Evolutionary conservation across 148 eudicot species (phyloP), one percentile per base, ranked within the genome.

Genomic region (Chenopodium berlandieri): DNA sequence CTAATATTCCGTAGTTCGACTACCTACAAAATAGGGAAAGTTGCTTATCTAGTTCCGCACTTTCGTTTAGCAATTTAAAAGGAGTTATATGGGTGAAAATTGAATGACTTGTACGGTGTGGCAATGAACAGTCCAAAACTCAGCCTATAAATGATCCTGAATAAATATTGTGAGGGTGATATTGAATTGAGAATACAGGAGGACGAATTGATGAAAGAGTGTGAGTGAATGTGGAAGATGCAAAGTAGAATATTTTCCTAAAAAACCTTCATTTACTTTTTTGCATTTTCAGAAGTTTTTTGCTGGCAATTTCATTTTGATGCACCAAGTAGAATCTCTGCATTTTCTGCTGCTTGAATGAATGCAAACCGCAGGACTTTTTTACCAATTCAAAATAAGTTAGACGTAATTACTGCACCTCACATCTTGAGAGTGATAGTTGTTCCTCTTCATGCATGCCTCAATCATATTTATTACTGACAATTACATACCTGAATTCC

Each of bases 391-490:
- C 46, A 54, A 40, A 58, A 66, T 48, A 79, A 17, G 2, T 47
- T 64, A 67, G 74, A 68, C 74, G 63, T 68, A 30, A 30, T 27
- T 12, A 67, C 37, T 67, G 31, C 20, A 22, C 31, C 30, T 67
- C 71, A 67, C 37, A 67, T 67, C 37, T 11, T 67, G 71, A 67
- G 71, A 67, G 37, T 67, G 71, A 67, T 67, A 63, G 60, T 72
- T 72, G 63, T 60, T 80, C 32, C 60, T 25, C 62, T 44, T 40
- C 62, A 44, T 80, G 56, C 68, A 37, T 71, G 63, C 75, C 20
- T 67, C 83, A 75, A 66, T 81, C 74, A 81, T 75, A 75, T 40
- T 75, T 66, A 32, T 76, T 52, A 37, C 83, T 81, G 79, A 75
- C 83, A 25, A 27, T 71, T 71, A 8, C n/a, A 25, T 40, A 71